Evolutionary conservation across 1,139 yeast genomes (phyloP).

Genomic region (Saccharomyces hybrid): DNA sequence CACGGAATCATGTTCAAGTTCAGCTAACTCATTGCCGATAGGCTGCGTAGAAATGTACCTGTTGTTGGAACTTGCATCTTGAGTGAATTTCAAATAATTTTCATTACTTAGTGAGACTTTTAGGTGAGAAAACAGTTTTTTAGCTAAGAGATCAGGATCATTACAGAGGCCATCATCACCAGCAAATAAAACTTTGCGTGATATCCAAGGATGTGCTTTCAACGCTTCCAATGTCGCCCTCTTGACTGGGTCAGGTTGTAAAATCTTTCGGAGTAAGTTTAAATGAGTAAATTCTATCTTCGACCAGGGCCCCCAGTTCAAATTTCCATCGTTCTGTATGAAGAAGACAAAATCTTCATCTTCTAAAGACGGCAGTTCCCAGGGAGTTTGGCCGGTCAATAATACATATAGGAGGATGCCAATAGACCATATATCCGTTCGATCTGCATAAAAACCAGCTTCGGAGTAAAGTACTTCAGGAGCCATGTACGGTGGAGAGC

Average conservation of each 20-base stretch:
- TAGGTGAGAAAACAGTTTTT: conserved; percentile 39
- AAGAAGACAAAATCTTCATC: conserved; percentile 44
- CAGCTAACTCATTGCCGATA: conserved; percentile 19
- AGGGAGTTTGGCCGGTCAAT: conserved; percentile 55
- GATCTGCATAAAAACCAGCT: conserved; percentile 44
- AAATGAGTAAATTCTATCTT: conserved; percentile 41
- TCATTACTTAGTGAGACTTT: conserved; percentile 43
- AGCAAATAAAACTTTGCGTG: conserved; percentile 37
- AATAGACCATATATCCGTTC: conserved; percentile 57
- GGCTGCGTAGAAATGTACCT: conserved; percentile 26
- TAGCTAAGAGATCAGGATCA: conserved; percentile 41
- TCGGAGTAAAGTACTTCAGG: conserved; percentile 48
- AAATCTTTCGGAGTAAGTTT: conserved; percentile 43
- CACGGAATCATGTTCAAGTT: conserved; percentile 18
- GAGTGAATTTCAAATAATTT: conserved; percentile 32
- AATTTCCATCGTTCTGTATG: conserved; percentile 38
- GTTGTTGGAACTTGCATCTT: conserved; percentile 11
- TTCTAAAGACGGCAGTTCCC: conserved; percentile 50
- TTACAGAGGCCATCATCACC: conserved; percentile 41
- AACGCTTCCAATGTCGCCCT: conserved; percentile 39
- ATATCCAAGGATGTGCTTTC: conserved; percentile 46
- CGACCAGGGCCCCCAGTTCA: conserved; percentile 46
- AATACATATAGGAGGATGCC: conserved; percentile 55
- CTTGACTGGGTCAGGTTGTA: conserved; percentile 40
- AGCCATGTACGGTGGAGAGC: conserved; percentile 67